phyloP scores from a whole-genome alignment of 2,329 filamentous ascomycete genomes.

The Tothia fuscella region DNA sequence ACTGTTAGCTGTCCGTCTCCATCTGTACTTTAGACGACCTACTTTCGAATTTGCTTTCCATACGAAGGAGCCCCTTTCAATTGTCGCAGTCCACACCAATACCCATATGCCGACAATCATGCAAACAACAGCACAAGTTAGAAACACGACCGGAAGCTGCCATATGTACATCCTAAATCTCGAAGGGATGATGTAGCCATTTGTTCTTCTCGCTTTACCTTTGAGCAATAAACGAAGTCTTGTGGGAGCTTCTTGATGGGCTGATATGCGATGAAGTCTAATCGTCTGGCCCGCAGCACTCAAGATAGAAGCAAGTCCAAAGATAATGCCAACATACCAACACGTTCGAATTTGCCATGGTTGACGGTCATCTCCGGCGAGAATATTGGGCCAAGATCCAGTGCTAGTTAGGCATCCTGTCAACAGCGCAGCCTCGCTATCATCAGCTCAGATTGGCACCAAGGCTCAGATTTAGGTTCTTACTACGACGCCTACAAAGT shows the following conservation, averaged over 20 bases:
- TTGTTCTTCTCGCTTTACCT: slow-evolving; percentile 16
- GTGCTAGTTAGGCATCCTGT: slow-evolving; percentile 31
- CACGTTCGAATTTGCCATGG: slow-evolving; percentile 31
- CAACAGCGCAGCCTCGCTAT: slow-evolving; percentile 21
- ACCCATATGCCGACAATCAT: slow-evolving; percentile 28
- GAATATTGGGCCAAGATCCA: slow-evolving; percentile 31
- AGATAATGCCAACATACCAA: slow-evolving; percentile 34
- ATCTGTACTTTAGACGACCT: too few relatives aligned
- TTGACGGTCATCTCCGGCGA: slow-evolving; percentile 24
- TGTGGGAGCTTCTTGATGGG: slow-evolving; percentile 26
- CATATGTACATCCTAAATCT: slow-evolving; percentile 23
- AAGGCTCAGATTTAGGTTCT: slow-evolving; percentile 14
- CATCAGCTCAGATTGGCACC: background rate
- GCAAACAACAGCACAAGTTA: slow-evolving; percentile 23
- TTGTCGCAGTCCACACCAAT: slow-evolving; percentile 26
- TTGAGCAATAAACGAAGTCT: slow-evolving; percentile 27
- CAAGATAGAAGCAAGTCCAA: slow-evolving; percentile 40
- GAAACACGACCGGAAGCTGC: slow-evolving; percentile 27
- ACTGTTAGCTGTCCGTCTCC: too few relatives aligned
- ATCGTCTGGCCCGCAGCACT: slow-evolving; percentile 32
- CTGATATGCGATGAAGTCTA: slow-evolving; percentile 30
- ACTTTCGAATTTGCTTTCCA: slow-evolving; percentile 24
- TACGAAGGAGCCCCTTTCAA: slow-evolving; percentile 15
- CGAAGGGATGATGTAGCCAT: slow-evolving; percentile 15
- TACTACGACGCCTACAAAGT: slow-evolving; percentile 31